phyloP scores from a whole-genome alignment of 208 protist species.

The Endotrypanum monterogeii region DNA sequence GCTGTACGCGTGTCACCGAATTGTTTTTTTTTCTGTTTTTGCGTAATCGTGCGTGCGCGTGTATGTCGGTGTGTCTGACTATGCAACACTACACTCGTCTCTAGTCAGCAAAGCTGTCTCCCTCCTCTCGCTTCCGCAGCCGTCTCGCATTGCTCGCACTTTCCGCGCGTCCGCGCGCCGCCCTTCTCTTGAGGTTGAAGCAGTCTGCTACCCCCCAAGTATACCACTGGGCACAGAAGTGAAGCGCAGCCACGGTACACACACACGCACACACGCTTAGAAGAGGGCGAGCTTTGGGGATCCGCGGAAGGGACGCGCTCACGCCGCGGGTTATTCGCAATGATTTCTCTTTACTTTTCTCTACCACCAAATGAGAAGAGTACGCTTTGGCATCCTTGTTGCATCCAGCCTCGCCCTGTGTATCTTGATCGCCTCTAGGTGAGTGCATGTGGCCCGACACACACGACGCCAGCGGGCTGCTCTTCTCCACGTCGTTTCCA shows the following conservation, averaged over 20 bases:
- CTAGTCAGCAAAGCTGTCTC: neutral
- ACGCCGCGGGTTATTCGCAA: neutral
- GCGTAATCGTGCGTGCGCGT: constrained; percentile 4
- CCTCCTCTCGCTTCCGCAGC: neutral
- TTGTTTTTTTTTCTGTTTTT: too few relatives aligned
- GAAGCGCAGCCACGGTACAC: neutral
- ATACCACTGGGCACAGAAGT: too few relatives aligned
- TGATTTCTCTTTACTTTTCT: neutral
- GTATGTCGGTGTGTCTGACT: neutral
- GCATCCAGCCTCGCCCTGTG: neutral
- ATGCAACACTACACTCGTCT: neutral
- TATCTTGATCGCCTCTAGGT: neutral
- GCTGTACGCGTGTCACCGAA: neutral
- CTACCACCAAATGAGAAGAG: neutral
- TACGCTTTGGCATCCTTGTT: too few relatives aligned
- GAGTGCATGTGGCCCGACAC: neutral
- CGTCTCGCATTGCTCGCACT: neutral
- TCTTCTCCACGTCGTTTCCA: neutral
- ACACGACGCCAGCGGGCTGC: neutral
- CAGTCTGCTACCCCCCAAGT: neutral
- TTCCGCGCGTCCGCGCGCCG: neutral
- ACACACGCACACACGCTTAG: neutral
- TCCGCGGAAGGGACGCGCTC: neutral
- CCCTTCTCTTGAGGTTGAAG: neutral
- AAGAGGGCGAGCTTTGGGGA: neutral